Percentiles rank a stretch among this genome's conserved stretches.
These are phyloP conservation scores for Davidsoniella australis DNA, from an alignment of 2,329 filamentous ascomycete genomes.

Conservation along the genomic window DNA sequence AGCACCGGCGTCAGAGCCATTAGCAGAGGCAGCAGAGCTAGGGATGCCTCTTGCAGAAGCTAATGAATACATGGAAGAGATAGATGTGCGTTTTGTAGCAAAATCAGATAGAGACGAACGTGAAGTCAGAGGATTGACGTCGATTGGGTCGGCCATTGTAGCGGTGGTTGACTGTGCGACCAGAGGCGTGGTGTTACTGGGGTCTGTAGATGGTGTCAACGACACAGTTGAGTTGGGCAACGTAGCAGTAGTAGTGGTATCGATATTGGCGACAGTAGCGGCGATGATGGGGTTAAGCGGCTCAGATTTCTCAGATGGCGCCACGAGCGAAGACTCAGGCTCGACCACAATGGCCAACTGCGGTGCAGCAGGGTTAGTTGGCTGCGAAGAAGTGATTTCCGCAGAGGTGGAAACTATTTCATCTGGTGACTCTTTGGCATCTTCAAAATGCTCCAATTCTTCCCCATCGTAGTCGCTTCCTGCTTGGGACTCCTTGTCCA, in stretches of 20 bases:
- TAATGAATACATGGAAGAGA: conserved; percentile 56
- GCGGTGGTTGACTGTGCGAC: not conserved
- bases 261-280: conserved; percentile 1
- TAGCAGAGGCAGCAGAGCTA: conserved; percentile 34
- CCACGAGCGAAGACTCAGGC: not conserved
- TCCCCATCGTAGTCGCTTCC: conserved; percentile 2
- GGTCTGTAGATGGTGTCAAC: not conserved
- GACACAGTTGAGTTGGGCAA: not conserved
- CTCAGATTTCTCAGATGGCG: not conserved
- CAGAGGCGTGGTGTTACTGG: not conserved
- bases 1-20: conserved; percentile 32
- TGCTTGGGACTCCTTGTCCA: not conserved
- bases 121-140: conserved; percentile 19
- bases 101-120: conserved; percentile 32
- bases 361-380: too few relatives aligned
- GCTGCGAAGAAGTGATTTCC: too few relatives aligned
- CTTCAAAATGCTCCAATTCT: conserved; percentile 5
- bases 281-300: not conserved
- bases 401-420: too few relatives aligned
- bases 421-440: conserved; percentile 7
- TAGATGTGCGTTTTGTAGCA: conserved; percentile 49
- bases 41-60: conserved; percentile 39
- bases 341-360: not conserved
- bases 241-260: not conserved
- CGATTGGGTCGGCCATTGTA: not conserved